These are phyloP conservation scores for Teunomyces panamensis DNA, from an alignment of 805 yeast genomes.

Conservation along the genomic window DNA sequence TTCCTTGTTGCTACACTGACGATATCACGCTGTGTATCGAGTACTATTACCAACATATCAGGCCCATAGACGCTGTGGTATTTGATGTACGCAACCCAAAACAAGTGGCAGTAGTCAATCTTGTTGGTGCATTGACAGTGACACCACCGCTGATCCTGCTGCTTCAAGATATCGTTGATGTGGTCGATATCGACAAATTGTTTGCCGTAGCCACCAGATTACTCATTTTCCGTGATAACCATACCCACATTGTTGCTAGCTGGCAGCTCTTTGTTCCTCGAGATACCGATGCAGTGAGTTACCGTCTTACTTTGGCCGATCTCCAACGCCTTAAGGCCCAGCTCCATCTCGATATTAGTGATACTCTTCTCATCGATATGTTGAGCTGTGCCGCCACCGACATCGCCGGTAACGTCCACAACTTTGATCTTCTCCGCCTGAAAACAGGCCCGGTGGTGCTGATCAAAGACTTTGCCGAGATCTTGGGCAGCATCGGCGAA, in stretches of 20 bases:
- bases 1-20: constrained; percentile 30
- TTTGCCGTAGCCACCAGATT: constrained; percentile 24
- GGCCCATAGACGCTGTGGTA: constrained; percentile 7
- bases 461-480: constrained; percentile 42
- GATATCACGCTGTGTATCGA: constrained; percentile 32
- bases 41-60: constrained; percentile 29
- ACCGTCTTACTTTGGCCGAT: constrained; percentile 26
- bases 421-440: constrained; percentile 25
- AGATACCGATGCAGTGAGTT: constrained; percentile 15
- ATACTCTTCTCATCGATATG: constrained; percentile 40
- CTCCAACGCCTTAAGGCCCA: constrained; percentile 26
- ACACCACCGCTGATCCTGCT: constrained; percentile 12
- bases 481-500: constrained; percentile 40
- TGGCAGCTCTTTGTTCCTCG: constrained; percentile 32
- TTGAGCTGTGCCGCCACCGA: constrained; percentile 32
- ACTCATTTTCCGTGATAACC: constrained; percentile 32
- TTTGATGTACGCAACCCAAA: constrained; percentile 15
- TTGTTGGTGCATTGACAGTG: constrained; percentile 30
- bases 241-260: constrained; percentile 21
- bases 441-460: constrained; percentile 26
- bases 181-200: constrained; percentile 41
- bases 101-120: constrained; percentile 23
- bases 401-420: constrained; percentile 24
- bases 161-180: constrained; percentile 28
- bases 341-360: constrained; percentile 33